Percentiles rank a stretch among this genome's conserved stretches.
These are phyloP conservation scores for Reutealis trisperma DNA, from an alignment of 345 rosid species.

Conservation along the genomic window DNA sequence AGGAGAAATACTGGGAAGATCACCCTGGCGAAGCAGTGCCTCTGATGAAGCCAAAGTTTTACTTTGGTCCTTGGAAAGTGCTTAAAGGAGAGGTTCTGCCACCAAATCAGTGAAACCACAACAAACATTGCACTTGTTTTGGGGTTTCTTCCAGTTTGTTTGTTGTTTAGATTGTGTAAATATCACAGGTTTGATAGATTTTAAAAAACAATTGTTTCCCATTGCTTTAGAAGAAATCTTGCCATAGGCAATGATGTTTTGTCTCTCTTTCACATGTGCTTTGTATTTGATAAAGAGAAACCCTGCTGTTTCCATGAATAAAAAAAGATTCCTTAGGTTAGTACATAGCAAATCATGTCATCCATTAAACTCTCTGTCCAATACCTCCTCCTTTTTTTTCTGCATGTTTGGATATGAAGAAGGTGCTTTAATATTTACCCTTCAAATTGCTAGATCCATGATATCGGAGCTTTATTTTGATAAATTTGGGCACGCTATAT, in stretches of 20 bases:
- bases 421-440: not conserved
- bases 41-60: slow-evolving; percentile 72
- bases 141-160: not conserved
- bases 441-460: not conserved
- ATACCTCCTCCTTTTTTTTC: no score
- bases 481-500: not conserved
- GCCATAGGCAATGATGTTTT: not conserved
- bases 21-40: slow-evolving; percentile 87
- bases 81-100: slow-evolving; percentile 54
- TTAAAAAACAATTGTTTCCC: not conserved
- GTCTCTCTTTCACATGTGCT: not conserved
- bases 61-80: slow-evolving; percentile 84
- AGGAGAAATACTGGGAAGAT: slow-evolving; percentile 96
- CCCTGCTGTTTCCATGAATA: not conserved
- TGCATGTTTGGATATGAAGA: not conserved
- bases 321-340: no score
- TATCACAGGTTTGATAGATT: not conserved
- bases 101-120: not conserved
- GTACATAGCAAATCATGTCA: no score
- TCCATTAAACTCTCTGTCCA: not conserved
- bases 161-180: not conserved
- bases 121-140: not conserved
- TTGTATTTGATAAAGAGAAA: not conserved
- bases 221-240: not conserved
- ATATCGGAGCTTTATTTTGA: not conserved